A percentile compares a stretch with the other conserved stretches of the same genome.
Evolutionary conservation across 2,329 filamentous ascomycete species (phyloP).

Genomic region (Diaporthe capsici): DNA sequence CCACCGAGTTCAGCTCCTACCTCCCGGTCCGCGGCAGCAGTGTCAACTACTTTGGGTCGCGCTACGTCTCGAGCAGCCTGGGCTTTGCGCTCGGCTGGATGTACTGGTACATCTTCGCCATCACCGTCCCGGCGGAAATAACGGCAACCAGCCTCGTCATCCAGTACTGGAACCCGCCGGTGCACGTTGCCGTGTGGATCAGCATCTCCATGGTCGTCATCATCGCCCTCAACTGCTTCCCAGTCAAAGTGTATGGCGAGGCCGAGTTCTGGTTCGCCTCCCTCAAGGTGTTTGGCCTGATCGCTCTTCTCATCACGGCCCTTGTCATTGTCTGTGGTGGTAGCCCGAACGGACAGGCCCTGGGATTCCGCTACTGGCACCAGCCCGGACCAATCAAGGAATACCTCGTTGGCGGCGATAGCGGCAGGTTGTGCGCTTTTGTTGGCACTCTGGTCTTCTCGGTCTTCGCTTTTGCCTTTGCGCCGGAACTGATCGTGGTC

Average conservation of each 20-base stretch:
- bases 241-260: conserved; percentile 34
- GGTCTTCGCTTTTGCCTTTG: conserved; percentile 38
- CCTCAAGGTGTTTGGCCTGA: conserved; percentile 32
- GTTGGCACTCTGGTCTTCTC: conserved; percentile 58
- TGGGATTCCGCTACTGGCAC: conserved; percentile 62
- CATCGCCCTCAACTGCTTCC: conserved; percentile 41
- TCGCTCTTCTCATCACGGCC: conserved; percentile 33
- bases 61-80: conserved; percentile 59
- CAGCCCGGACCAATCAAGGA: conserved; percentile 59
- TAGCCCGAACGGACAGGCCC: conserved; percentile 6
- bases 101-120: conserved; percentile 55
- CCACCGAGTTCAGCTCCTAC: conserved; percentile 65
- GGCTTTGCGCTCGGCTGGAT: conserved; percentile 62
- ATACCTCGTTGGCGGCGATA: conserved; percentile 54
- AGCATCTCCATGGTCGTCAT: conserved; percentile 44
- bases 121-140: conserved; percentile 51
- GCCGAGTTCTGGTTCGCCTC: conserved; percentile 39
- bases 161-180: conserved; percentile 43
- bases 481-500: conserved; percentile 42
- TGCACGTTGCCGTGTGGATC: conserved; percentile 44
- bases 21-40: conserved; percentile 63
- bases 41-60: conserved; percentile 63
- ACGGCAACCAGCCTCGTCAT: conserved; percentile 45
- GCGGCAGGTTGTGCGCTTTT: conserved; percentile 59
- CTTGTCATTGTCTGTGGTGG: conserved; percentile 35